Base-by-base conservation (phyloP, 164 flowering plant species). In the Sextonia rubra region DNA sequence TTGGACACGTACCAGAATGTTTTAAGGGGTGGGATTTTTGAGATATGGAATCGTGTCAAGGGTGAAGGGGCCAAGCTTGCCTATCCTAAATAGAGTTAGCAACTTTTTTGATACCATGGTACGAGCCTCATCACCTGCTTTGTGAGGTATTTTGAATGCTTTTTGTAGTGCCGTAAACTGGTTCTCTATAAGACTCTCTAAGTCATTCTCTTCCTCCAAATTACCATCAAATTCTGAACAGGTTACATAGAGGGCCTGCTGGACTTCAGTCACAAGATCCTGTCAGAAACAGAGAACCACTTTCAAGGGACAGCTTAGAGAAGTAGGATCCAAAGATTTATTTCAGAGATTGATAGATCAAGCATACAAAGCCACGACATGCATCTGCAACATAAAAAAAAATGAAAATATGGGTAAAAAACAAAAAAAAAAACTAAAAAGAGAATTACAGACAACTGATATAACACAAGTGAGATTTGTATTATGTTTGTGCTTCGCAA, bases 21-120 rank as follows among this genome's bases (percentile, higher is more conserved):
- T 3, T 73, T 44, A 76, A 68, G 74, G 27, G 29, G 3, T 17
- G 56, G 60, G 25, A 3, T 69, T 27, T 2, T 44, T 26, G 23
- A 66, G 18, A 37, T 77, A 82, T 12, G 97, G 97, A 49, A 92
- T 89, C 69, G 86, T 88, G 70, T 94, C 99, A 23, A 94, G 92
- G 69, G 89, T 88, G 84, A 92, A 90, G 20, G 85, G 89, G 22
- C 97, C 99, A 20, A 94, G 92, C 76, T 89, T 94, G 60, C 97
- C 99, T 0, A 82, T 78, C 80, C 99, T 84, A 79, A 94, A 94
- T 61, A 94, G 82, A 20, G 90, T 84, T 25, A 94, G 89, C 64
- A 94, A 88, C 78, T 88, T 92, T 82, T 92, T 94, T 12, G 98
- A 83, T 9, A 91, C 92, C 89, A 86, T 87, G 27, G 78, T 70